Conservation (phyloP, 2,329 filamentous ascomycete genomes). For the Madurella fahalii region DNA sequence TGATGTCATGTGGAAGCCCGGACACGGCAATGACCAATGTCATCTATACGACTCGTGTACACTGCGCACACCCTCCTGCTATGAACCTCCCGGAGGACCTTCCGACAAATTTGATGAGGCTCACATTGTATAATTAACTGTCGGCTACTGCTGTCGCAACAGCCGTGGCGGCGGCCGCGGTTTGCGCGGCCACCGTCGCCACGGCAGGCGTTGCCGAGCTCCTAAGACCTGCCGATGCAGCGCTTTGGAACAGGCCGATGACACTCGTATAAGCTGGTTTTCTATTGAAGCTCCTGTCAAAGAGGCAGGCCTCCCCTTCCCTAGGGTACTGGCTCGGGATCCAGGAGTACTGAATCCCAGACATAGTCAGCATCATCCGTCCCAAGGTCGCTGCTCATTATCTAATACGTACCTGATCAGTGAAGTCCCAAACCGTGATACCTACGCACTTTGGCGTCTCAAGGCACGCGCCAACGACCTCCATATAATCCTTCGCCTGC, state of each 20-base stretch:
- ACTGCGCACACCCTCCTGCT: too few species aligned
- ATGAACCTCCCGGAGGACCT: too few species aligned
- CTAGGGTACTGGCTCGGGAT: constrained; percentile 16
- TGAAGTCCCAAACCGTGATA: constrained; percentile 20
- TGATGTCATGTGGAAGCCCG: too few species aligned
- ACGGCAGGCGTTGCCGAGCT: neutral
- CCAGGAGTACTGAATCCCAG: constrained; percentile 9
- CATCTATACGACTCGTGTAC: too few species aligned
- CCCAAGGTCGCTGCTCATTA: too few species aligned
- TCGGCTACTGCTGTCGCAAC: neutral
- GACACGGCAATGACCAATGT: too few species aligned
- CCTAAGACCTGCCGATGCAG: constrained; percentile 6
- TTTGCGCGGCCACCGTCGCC: neutral
- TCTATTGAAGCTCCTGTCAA: constrained; percentile 23
- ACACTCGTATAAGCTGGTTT: constrained; percentile 26
- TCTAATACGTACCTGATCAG: constrained; percentile 9
- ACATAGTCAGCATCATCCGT: neutral
- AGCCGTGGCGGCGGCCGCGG: too few species aligned
- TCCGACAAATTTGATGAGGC: too few species aligned
- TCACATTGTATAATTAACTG: too few species aligned
- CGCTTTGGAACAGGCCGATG: constrained; percentile 14
- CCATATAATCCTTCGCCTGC: constrained; percentile 17
- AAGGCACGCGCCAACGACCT: constrained; percentile 19
- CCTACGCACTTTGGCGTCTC: constrained; percentile 17
- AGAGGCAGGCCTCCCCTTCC: constrained; percentile 21